Conservation (phyloP, 495 filamentous ascomycete species). For the Neurospora hispaniola region DNA sequence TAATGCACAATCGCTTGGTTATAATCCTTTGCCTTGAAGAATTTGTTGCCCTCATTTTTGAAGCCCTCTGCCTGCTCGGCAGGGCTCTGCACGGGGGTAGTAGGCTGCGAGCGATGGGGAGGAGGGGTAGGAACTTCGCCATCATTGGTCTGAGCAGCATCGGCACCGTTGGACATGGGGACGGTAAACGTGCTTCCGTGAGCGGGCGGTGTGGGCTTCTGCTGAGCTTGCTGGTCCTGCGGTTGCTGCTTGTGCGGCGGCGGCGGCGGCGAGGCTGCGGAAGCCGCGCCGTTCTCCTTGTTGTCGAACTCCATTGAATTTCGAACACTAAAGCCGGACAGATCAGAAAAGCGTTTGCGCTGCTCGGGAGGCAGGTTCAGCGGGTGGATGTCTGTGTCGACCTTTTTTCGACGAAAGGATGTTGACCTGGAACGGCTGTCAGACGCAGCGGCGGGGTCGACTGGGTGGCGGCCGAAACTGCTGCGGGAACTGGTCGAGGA, state of each 20-base stretch:
- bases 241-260: conserved; percentile 19
- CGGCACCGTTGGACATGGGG: conserved; percentile 42
- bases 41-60: conserved; percentile 90
- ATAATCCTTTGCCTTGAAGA: conserved; percentile 88
- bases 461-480: conserved; percentile 28
- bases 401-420: conserved; percentile 35
- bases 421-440: conserved; percentile 14
- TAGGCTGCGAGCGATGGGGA: conserved; percentile 59
- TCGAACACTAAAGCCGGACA: conserved; percentile 57
- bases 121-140: conserved; percentile 62
- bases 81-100: conserved; percentile 43
- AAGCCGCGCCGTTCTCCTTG: conserved; percentile 41
- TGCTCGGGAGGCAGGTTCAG: conserved; percentile 82
- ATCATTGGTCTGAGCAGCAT: conserved; percentile 28
- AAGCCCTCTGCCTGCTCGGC: conserved; percentile 72
- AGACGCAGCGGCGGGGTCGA: conserved; percentile 17
- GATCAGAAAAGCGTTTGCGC: conserved; percentile 59
- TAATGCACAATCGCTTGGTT: conserved; percentile 80
- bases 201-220: conserved; percentile 20
- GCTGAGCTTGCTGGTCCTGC: conserved; percentile 10
- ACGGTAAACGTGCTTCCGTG: conserved; percentile 30
- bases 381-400: conserved; percentile 65
- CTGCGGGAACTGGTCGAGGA: conserved; percentile 30
- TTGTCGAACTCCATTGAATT: conserved; percentile 71
- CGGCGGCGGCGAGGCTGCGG: conserved; percentile 31